Percentiles rank a stretch among this genome's conserved stretches.
These are phyloP conservation scores for Neoboletus brunneissimus DNA, from an alignment of 768 basidiomycete species.

Conservation along the genomic window DNA sequence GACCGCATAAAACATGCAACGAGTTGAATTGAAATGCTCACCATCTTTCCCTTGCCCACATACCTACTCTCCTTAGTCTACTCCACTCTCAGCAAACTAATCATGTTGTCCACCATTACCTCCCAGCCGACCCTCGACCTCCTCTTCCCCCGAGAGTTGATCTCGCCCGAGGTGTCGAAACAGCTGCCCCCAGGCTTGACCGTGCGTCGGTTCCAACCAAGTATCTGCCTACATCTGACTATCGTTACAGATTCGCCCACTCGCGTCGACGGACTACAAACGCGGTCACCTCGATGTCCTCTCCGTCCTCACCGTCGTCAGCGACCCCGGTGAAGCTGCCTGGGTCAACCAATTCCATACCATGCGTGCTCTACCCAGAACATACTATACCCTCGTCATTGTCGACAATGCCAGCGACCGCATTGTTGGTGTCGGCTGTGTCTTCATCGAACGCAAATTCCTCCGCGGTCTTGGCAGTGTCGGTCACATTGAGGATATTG, in stretches of 20 bases:
- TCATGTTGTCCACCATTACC: slow-evolving; percentile 31
- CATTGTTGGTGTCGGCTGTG: slow-evolving; percentile 79
- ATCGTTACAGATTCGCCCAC: slow-evolving; percentile 74
- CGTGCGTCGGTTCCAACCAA: neutral
- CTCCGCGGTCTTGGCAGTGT: slow-evolving; percentile 78
- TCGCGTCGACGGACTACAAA: slow-evolving; percentile 78
- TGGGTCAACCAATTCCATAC: slow-evolving; percentile 71
- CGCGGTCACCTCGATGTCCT: slow-evolving; percentile 86
- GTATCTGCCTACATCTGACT: neutral
- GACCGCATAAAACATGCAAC: neutral
- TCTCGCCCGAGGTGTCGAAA: slow-evolving; percentile 59
- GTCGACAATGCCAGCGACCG: slow-evolving; percentile 68
- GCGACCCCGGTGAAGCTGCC: slow-evolving; percentile 60
- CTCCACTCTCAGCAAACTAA: neutral
- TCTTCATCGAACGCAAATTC: slow-evolving; percentile 95
- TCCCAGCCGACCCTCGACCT: slow-evolving; percentile 70
- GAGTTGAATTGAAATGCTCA: neutral
- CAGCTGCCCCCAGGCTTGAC: slow-evolving; percentile 52
- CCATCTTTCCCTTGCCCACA: neutral
- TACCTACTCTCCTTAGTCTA: slow-evolving; percentile 3
- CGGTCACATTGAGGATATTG: slow-evolving; percentile 98
- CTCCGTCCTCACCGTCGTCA: slow-evolving; percentile 62
- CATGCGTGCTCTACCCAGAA: slow-evolving; percentile 50
- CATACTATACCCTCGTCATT: slow-evolving; percentile 87
- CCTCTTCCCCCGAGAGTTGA: slow-evolving; percentile 69